phyloP scores from a whole-genome alignment of 768 basidiomycete genomes.

The Suillus bovinus region DNA sequence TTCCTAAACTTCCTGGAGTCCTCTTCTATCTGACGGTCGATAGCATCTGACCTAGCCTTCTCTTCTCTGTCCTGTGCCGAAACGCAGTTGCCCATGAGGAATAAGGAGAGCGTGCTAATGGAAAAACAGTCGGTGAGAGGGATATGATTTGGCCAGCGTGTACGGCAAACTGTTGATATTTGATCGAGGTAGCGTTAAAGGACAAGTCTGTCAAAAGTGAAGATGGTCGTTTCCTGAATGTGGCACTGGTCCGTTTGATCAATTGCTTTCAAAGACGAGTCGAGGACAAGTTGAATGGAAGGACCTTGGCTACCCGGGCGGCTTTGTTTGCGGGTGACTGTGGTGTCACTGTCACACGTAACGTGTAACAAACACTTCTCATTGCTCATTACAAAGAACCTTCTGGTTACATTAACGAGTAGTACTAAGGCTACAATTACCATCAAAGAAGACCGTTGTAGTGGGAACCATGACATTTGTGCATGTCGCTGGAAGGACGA shows the following conservation, averaged over 20 bases:
- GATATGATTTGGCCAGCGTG: background rate
- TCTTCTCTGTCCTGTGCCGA: slow-evolving; percentile 58
- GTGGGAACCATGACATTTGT: background rate
- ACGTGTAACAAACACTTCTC: slow-evolving; percentile 9
- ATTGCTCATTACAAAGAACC: slow-evolving; percentile 17
- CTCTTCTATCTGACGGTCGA: slow-evolving; percentile 85
- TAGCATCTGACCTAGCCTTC: slow-evolving; percentile 66
- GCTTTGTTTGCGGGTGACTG: slow-evolving; percentile 2
- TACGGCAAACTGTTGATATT: background rate
- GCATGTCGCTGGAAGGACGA: background rate
- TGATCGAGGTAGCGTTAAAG: background rate
- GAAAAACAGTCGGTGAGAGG: slow-evolving; percentile 1
- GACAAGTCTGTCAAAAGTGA: slow-evolving; percentile 13
- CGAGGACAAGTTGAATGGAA: slow-evolving; percentile 24
- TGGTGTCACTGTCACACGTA: slow-evolving; percentile 13
- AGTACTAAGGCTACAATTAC: background rate
- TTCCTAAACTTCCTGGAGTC: slow-evolving; percentile 78
- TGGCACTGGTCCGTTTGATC: slow-evolving; percentile 4
- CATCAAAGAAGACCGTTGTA: background rate
- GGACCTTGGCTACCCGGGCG: slow-evolving; percentile 5
- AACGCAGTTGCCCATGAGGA: slow-evolving; percentile 67
- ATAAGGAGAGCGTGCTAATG: background rate
- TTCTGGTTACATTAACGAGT: slow-evolving; percentile 1
- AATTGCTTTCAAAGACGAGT: slow-evolving; percentile 7
- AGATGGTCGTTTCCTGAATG: slow-evolving; percentile 14